Percentiles rank a stretch among this genome's conserved stretches.
These are phyloP conservation scores for Asterella californica DNA, from an alignment of 225 moss, liverwort and hornwort genomes.

Conservation along the genomic window DNA sequence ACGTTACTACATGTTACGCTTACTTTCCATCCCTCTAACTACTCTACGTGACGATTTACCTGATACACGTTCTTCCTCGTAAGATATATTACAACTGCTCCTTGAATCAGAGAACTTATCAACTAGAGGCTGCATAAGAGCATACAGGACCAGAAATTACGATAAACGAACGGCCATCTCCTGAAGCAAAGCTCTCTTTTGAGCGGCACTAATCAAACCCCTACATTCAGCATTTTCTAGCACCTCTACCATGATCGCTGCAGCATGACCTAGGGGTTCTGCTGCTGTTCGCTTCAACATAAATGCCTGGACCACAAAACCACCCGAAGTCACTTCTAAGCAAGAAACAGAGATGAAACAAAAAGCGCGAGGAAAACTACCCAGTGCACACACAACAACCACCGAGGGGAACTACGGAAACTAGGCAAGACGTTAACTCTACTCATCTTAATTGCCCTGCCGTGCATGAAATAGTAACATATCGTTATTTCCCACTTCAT, in stretches of 20 bases:
- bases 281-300: constrained; percentile 53
- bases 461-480: too few species aligned
- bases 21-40: constrained; percentile 2
- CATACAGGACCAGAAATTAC: background rate
- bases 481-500: too few species aligned
- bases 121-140: background rate
- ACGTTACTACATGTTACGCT: constrained; percentile 8
- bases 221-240: constrained; percentile 47
- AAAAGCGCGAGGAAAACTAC: background rate
- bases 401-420: too few species aligned
- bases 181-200: constrained; percentile 52
- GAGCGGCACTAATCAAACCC: constrained; percentile 42
- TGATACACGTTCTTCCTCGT: background rate
- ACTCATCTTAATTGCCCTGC: too few species aligned
- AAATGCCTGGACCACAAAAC: constrained; percentile 39
- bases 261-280: constrained; percentile 49
- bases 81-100: constrained; percentile 20
- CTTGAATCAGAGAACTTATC: background rate
- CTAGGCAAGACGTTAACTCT: too few species aligned
- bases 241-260: constrained; percentile 53
- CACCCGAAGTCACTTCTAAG: background rate
- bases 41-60: background rate
- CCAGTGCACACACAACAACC: background rate
- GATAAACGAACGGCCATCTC: constrained; percentile 58
- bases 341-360: background rate